A percentile compares a stretch with the other conserved stretches of the same genome.
These are phyloP conservation scores for Aureobasidium sp. DNA, from an alignment of 2,329 filamentous ascomycete genomes.

Conservation along the genomic window DNA sequence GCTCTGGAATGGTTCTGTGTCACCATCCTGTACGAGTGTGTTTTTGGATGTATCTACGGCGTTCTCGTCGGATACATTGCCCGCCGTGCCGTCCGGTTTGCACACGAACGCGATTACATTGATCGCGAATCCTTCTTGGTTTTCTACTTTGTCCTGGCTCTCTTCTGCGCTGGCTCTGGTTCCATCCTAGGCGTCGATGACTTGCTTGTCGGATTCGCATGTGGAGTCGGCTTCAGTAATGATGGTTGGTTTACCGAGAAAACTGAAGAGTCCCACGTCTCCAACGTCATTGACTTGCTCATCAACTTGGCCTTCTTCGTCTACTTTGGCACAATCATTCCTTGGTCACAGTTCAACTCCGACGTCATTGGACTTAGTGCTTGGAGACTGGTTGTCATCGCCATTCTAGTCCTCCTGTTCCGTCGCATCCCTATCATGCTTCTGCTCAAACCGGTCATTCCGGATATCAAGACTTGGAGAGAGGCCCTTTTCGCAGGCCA, in stretches of 20 bases:
- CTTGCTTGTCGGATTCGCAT: conserved; percentile 86
- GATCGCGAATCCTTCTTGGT: conserved; percentile 96
- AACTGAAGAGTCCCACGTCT: conserved; percentile 96
- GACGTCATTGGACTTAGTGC: conserved; percentile 64
- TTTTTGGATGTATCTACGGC: conserved; percentile 85
- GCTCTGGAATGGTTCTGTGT: conserved; percentile 81
- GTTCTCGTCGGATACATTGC: conserved; percentile 84
- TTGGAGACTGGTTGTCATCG: conserved; percentile 89
- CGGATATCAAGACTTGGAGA: conserved; percentile 96
- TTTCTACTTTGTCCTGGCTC: conserved; percentile 93
- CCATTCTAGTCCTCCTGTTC: conserved; percentile 91
- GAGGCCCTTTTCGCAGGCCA: conserved; percentile 95
- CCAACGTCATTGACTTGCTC: conserved; percentile 95
- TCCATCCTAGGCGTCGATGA: conserved; percentile 89
- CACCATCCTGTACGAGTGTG: conserved; percentile 89
- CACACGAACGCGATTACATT: conserved; percentile 78
- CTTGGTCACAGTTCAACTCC: conserved; percentile 86
- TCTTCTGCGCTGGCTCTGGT: conserved; percentile 92
- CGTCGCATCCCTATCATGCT: conserved; percentile 94
- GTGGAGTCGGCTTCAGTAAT: conserved; percentile 97
- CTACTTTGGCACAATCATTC: conserved; percentile 93
- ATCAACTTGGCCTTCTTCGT: conserved; percentile 98
- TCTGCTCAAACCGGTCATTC: conserved; percentile 81
- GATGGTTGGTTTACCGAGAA: conserved; percentile 98
- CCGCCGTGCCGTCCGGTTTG: conserved; percentile 80